These are phyloP conservation scores for Tetrahymena thermophila DNA, from an alignment of 73 alveolate species.

Conservation along the genomic window DNA sequence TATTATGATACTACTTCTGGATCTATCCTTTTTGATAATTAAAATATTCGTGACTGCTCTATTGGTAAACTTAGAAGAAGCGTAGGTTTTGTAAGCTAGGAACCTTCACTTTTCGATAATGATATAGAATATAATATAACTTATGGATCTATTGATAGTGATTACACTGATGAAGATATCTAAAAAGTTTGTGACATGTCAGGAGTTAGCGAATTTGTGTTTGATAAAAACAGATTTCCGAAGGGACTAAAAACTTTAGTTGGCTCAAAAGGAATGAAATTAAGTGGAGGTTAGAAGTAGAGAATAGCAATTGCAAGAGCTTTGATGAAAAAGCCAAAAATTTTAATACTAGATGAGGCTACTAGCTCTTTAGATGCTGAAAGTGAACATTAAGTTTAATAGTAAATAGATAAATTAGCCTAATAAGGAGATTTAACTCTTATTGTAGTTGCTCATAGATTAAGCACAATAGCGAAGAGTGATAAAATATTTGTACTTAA, in stretches of 20 bases:
- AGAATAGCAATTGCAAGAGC: slow-evolving; percentile 82
- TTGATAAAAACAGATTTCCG: slow-evolving; percentile 49
- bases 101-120: slow-evolving; percentile 85
- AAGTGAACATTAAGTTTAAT: slow-evolving; percentile 58
- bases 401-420: slow-evolving; percentile 47
- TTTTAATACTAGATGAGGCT: slow-evolving; percentile 80
- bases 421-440: slow-evolving; percentile 38
- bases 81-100: slow-evolving; percentile 75
- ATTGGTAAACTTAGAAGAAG: slow-evolving; percentile 38
- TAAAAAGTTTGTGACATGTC: slow-evolving; percentile 36
- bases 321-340: slow-evolving; percentile 48
- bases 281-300: slow-evolving; percentile 68
- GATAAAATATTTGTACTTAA: slow-evolving; percentile 40
- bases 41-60: slow-evolving; percentile 45
- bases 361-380: slow-evolving; percentile 71
- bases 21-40: slow-evolving; percentile 19
- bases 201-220: slow-evolving; percentile 66
- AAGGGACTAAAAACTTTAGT: slow-evolving; percentile 70
- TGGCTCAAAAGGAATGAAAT: slow-evolving; percentile 54
- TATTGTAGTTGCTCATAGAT: slow-evolving; percentile 48
- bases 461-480: slow-evolving; percentile 33
- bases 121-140: slow-evolving; percentile 72
- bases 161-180: slow-evolving; percentile 48
- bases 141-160: slow-evolving; percentile 59
- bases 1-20: slow-evolving; percentile 8